Evolutionary conservation across 768 basidiomycete genomes (phyloP), one percentile per base, ranked within the genome.

Genomic region (Coprinopsis sp.): DNA sequence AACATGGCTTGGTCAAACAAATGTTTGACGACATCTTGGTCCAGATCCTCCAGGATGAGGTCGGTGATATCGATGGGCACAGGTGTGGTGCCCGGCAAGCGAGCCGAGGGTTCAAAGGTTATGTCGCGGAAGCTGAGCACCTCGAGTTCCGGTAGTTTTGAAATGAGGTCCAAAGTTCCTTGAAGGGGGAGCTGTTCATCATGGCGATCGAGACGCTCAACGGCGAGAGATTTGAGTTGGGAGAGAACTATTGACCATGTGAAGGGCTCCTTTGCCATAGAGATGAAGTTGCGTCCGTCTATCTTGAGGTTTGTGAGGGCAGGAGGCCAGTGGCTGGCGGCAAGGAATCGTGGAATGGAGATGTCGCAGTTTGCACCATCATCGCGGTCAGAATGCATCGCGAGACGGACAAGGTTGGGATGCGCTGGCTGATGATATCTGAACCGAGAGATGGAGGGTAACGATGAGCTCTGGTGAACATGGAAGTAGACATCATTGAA

Each of bases 401-500:
- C 49, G 19, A 51, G 46, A 19, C 46, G 14, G 10, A 25, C 24
- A 21, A 54, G 37, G 34, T 27, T 25, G 16, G 51, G 44, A 18
- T 38, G 44, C 14, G n/a, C 16, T 41, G 39, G 37, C 36, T 23
- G 21, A 22, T 34, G 46, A 30, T 50, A 28, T 24, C 49, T 14
- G 25, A 47, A 38, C 31, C 23, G 37, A 31, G 46, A 6, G 43
- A 57, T 54, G 24, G 41, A 53, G 12, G 55, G 58, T 19, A 60
- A 51, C 6, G 58, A 60, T 10, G 53, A 53, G 31, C 54, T 52
- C 7, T 56, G 49, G 25, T 42, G 33, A 13, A 56, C 34, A 37
- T 54, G 42, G 50, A 60, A 57, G 16, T 48, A 43, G 22, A 60
- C 41, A 25, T 47, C 37, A n/a, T 54, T 51, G 37, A 51, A 56